Percentiles rank a stretch among this genome's conserved stretches.
These are phyloP conservation scores for Nigrospora oryzae DNA, from an alignment of 2,329 filamentous ascomycete species.

Conservation along the genomic window DNA sequence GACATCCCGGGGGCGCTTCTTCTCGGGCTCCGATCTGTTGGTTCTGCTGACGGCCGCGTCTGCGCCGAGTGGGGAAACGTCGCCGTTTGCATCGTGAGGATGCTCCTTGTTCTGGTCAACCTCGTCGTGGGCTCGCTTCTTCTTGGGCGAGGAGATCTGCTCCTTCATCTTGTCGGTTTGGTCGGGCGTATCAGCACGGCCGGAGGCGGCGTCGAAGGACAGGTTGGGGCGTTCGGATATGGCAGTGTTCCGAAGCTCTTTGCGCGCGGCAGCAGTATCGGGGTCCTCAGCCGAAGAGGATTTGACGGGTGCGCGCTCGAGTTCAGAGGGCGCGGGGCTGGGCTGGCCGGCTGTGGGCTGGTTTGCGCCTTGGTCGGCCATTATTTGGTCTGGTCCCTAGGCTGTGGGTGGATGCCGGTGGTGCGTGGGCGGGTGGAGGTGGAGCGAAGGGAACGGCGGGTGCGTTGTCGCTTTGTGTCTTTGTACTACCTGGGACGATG, in stretches of 20 bases:
- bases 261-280: slow-evolving; percentile 53
- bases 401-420: no score
- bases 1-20: slow-evolving; percentile 54
- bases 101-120: slow-evolving; percentile 39
- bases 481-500: no score
- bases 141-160: slow-evolving; percentile 52
- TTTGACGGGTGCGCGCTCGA: neutral
- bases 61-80: slow-evolving; percentile 30
- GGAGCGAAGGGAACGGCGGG: no score
- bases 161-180: slow-evolving; percentile 35
- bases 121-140: slow-evolving; percentile 55
- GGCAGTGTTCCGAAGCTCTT: slow-evolving; percentile 55
- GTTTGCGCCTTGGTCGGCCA: no score
- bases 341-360: neutral
- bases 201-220: slow-evolving; percentile 23
- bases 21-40: slow-evolving; percentile 52
- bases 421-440: no score
- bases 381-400: no score
- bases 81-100: slow-evolving; percentile 23
- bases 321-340: neutral
- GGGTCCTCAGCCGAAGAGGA: slow-evolving; percentile 39
- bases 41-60: slow-evolving; percentile 38
- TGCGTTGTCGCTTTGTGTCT: no score
- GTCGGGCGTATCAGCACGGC: slow-evolving; percentile 22
- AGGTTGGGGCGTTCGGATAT: slow-evolving; percentile 44